Base-by-base conservation (phyloP, 148 eudicot genomes). In the Rhododendron molle region DNA sequence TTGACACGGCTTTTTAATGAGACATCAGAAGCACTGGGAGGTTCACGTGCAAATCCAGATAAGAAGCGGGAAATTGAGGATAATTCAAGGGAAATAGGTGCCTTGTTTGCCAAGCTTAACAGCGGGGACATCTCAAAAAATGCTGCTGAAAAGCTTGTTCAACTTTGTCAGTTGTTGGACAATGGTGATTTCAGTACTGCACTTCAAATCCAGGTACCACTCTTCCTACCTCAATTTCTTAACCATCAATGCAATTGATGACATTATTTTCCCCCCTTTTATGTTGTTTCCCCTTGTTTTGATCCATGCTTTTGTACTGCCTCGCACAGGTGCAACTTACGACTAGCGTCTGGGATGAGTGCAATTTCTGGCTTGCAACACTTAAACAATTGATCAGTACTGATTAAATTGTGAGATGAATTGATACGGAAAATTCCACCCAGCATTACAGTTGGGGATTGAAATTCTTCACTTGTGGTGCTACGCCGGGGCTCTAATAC, bases 321-420 rank as follows among this genome's bases (percentile, higher is more conserved):
- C 34, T 81, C 38, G 11, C 20, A 83, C 58, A 86, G 87, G 87
- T 86, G 58, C 87, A 86, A 86, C 87, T 86, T 54, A 86, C 87
- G 21, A 86, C 84, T 32, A 86, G 87, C 40, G 84, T 81, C 52
- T 86, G 87, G 87, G 87, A 86, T 26, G 87, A 81, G 81, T 81
- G 84, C 87, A 86, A 86, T 56, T 86, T 81, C 84, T 86, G 87
- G 87, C 87, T 81, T 81, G 81, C 87, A 20, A 73, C 85, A 34
- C 85, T 86, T 16, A 81, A 74, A 44, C 69, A 84, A 54, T 74
- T 81, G 85, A 86, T 86, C 49, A 86, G 81, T 78, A 86, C 76
- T 56, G 76, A 58, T 30, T 84, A 86, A 23, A 81, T 73, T 62
- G 58, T 28, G 80, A 86, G 87, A 82, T 81, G 52, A 82, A 43